Base-by-base conservation (phyloP, 768 basidiomycete species). In the Suillus subluteus region DNA sequence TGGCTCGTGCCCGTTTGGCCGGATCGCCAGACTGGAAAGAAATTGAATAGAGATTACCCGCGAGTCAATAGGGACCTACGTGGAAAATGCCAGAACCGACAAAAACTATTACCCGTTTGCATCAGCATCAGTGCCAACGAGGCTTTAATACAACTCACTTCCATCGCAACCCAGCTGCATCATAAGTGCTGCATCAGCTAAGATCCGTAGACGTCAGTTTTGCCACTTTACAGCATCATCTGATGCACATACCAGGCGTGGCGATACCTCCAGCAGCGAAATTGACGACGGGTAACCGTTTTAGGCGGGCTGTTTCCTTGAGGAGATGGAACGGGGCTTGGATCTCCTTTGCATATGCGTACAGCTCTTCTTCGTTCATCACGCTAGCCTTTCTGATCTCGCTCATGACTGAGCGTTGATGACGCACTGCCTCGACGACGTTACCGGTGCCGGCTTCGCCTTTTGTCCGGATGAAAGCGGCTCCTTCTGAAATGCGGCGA, bases 141-240 rank as follows among this genome's bases (percentile, higher is more conserved):
- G 16, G 64, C 52, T 56, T 46, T 15, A 21, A 23, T 55, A 52
- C 58, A 18, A 78, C 89, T 68, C 73, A 96, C 96, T 92, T 83
- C 96, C 95, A 74, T 97, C 97, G 78, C 95, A 95, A 43, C 97
- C 95, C 43, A 99, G 87, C 75, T 97, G 95, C 96, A 99, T 99
- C 97, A 98, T 98, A 69, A 98, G 79, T 4, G 98, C 98, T 18
- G 97, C 97, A 78, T 99, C 97, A 70, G 94, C 95, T 88, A 67
- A 70, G 30, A 48, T 52, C 37, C 40, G 64, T 32, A 32, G 40
- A 15, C 7, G 18, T 69, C 30, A 69, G 64, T 6, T 26, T 26
- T 43, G 23, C 7, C 18, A 18, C 9, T 30, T 26, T 9, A 18
- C 40, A 48, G 16, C 16, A 35, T 43, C 12, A 32, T 46, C 48